These are phyloP conservation scores for Pseudopithomyces chartarum DNA, from an alignment of 2,329 filamentous ascomycete species.

Conservation along the genomic window DNA sequence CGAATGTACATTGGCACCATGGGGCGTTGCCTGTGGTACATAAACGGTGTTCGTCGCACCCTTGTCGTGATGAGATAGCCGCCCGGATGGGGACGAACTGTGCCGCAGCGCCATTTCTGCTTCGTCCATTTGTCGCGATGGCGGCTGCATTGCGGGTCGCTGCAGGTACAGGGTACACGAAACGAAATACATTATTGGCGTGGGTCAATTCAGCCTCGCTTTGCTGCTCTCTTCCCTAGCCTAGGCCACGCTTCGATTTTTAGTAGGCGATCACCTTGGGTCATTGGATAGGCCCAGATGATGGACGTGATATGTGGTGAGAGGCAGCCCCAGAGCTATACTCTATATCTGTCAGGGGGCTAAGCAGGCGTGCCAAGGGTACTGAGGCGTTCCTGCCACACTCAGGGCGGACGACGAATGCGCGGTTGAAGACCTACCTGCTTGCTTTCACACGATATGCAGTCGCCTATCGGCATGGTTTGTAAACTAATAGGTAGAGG, in stretches of 20 bases:
- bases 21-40: not conserved
- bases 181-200: not conserved
- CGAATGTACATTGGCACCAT: not conserved
- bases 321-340: no score
- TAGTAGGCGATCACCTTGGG: not conserved
- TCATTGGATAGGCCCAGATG: no score
- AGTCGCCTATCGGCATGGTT: no score
- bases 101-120: constrained; percentile 7
- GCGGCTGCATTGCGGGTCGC: not conserved
- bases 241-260: not conserved
- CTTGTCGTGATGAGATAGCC: not conserved
- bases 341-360: no score
- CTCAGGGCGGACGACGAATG: no score
- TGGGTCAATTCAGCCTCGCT: not conserved
- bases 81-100: constrained; percentile 1
- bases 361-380: no score
- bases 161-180: constrained; percentile 2
- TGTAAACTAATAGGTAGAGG: no score
- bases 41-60: not conserved
- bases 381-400: no score
- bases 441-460: no score
- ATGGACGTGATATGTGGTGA: no score
- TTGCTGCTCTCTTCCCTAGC: not conserved
- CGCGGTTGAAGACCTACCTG: no score
- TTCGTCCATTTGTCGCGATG: constrained; percentile 3